Percentiles rank a stretch among this genome's conserved stretches.
Conservation (phyloP, 2,329 filamentous ascomycete genomes). For the Colletotrichum sp. region DNA sequence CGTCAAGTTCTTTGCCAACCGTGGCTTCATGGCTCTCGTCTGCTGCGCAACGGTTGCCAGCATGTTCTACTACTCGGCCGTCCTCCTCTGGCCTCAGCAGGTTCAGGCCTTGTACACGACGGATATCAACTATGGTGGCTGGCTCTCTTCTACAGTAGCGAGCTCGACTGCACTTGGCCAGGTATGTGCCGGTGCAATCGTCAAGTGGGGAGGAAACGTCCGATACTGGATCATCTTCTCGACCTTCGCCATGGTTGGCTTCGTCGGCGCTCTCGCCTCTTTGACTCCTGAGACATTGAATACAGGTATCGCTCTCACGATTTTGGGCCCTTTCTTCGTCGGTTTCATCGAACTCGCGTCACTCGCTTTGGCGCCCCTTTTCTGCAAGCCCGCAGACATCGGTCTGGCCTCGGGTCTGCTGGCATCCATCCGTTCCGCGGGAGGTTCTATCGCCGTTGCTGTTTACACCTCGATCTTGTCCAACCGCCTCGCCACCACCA, state of each 20-base stretch:
- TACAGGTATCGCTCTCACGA: conserved; percentile 36
- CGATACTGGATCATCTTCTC: conserved; percentile 41
- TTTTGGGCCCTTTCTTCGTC: conserved; percentile 40
- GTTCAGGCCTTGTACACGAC: conserved; percentile 37
- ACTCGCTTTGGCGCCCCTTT: conserved; percentile 38
- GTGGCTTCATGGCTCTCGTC: conserved; percentile 39
- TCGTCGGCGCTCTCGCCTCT: conserved; percentile 36
- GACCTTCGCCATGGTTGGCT: conserved; percentile 39
- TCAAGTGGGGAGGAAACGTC: conserved; percentile 38
- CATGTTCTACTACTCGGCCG: conserved; percentile 37
- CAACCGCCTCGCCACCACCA: conserved; percentile 37
- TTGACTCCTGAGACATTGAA: conserved; percentile 34
- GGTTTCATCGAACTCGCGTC: conserved; percentile 39
- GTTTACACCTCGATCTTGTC: conserved; percentile 44
- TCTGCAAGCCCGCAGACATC: conserved; percentile 42
- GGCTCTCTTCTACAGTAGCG: conserved; percentile 40
- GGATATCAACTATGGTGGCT: conserved; percentile 37
- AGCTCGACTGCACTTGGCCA: conserved; percentile 38
- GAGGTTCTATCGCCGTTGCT: conserved; percentile 39
- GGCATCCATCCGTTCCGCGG: conserved; percentile 42
- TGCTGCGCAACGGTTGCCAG: conserved; percentile 38
- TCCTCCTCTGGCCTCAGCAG: conserved; percentile 40
- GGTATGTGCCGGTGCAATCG: conserved; percentile 33
- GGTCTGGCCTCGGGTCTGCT: conserved; percentile 44
- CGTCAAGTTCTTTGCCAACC: conserved; percentile 39